These are phyloP conservation scores for Albizia julibrissin DNA, from an alignment of 306 rosid species.

Conservation along the genomic window DNA sequence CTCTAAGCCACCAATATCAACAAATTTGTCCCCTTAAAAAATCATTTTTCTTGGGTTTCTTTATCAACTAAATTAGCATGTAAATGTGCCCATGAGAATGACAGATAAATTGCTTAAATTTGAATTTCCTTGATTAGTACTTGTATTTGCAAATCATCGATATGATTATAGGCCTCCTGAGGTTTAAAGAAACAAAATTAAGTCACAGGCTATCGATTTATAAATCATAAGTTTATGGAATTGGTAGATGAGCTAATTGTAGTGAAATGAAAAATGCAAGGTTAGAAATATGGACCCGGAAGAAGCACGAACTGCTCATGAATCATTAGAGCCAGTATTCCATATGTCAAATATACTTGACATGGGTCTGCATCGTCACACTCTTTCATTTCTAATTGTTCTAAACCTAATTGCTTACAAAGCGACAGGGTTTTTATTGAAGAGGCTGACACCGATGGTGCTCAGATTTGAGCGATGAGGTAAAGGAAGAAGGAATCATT, in stretches of 20 bases:
- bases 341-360: background rate
- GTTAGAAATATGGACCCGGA: constrained; percentile 20
- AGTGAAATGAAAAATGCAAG: background rate
- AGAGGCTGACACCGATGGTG: too few relatives aligned
- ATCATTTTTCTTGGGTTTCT: too few relatives aligned
- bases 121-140: background rate
- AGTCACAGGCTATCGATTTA: background rate
- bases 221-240: background rate
- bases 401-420: background rate
- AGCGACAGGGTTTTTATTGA: too few relatives aligned
- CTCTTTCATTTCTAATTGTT: background rate
- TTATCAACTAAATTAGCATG: too few relatives aligned
- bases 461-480: too few relatives aligned
- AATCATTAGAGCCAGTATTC: background rate
- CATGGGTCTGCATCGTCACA: background rate
- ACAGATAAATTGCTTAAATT: background rate
- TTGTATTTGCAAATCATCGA: background rate
- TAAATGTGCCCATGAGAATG: background rate
- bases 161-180: background rate
- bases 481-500: too few relatives aligned
- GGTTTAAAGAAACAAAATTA: background rate
- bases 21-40: too few relatives aligned
- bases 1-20: too few relatives aligned
- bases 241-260: background rate
- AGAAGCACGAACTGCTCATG: background rate